Conservation (phyloP, 768 basidiomycete genomes). For the Lentinula sp. region DNA sequence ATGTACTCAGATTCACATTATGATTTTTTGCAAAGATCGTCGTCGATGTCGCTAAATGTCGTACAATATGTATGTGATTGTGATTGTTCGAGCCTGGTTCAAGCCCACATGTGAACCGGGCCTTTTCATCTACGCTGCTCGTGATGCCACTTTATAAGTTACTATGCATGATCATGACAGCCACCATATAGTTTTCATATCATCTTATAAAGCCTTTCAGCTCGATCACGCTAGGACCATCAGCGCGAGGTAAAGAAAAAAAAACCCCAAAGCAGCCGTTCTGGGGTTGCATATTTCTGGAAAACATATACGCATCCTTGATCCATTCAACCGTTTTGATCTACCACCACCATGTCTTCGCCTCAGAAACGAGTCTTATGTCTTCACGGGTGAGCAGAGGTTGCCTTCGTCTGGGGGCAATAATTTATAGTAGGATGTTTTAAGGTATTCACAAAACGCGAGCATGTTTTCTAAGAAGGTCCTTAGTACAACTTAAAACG, state of each 20-base stretch:
- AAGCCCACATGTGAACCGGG: no score
- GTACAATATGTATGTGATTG: no score
- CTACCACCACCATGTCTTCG: background rate
- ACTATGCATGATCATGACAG: background rate
- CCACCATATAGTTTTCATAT: background rate
- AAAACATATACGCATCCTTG: background rate
- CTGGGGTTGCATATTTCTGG: background rate
- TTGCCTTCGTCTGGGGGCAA: background rate
- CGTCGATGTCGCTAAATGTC: no score
- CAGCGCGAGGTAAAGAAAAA: background rate
- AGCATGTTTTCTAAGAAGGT: slow-evolving; percentile 3
- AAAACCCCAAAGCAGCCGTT: background rate
- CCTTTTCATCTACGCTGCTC: background rate
- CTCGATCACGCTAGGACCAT: background rate
- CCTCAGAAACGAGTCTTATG: slow-evolving; percentile 3
- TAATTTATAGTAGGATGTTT: background rate
- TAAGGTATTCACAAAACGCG: background rate
- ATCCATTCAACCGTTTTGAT: background rate
- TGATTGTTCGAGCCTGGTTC: no score
- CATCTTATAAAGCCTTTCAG: background rate
- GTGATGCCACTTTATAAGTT: background rate
- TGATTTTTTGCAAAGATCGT: no score
- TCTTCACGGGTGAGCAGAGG: background rate
- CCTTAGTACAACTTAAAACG: background rate
- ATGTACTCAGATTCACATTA: no score